A percentile compares a stretch with the other conserved stretches of the same genome.
Evolutionary conservation across 306 rosid genomes (phyloP).

Genomic region (Hippophae gyantsensis): DNA sequence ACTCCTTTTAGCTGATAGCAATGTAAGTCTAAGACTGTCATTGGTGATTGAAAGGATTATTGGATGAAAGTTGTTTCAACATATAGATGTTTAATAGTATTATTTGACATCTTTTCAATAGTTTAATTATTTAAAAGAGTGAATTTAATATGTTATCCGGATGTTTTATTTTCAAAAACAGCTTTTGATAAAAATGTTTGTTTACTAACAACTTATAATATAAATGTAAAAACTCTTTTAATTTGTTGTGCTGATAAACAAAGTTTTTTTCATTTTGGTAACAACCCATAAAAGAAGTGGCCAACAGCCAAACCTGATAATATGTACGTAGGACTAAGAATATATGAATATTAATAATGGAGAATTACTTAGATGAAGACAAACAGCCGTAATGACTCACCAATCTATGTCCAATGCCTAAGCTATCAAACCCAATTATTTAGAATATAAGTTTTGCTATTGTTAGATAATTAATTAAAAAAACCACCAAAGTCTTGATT

Average conservation of each 20-base stretch:
- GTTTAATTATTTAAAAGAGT: no score
- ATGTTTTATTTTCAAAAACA: no score
- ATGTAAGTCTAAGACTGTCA: no score
- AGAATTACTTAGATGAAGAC: slow-evolving; percentile 39
- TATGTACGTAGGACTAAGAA: slow-evolving; percentile 21
- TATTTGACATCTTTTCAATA: no score
- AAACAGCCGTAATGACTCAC: slow-evolving; percentile 63
- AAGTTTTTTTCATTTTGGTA: slow-evolving; percentile 17
- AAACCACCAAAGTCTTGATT: slow-evolving; percentile 18
- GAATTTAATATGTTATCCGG: no score
- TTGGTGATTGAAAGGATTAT: no score
- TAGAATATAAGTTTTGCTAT: slow-evolving; percentile 3
- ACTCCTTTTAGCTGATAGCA: no score
- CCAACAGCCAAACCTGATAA: slow-evolving; percentile 50
- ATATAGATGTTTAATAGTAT: no score
- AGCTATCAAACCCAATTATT: slow-evolving; percentile 23
- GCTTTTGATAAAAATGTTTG: not conserved
- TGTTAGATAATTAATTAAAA: slow-evolving; percentile 14
- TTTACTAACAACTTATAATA: not conserved
- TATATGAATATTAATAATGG: slow-evolving; percentile 29
- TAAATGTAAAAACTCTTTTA: slow-evolving; percentile 1
- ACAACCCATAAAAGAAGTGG: slow-evolving; percentile 51
- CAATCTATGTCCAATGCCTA: slow-evolving; percentile 27
- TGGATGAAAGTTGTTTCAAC: no score
- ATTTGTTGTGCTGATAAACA: slow-evolving; percentile 25